A percentile compares a stretch with the other conserved stretches of the same genome.
Evolutionary conservation across 345 rosid species (phyloP).

Genomic region (Hypericum perforatum): DNA sequence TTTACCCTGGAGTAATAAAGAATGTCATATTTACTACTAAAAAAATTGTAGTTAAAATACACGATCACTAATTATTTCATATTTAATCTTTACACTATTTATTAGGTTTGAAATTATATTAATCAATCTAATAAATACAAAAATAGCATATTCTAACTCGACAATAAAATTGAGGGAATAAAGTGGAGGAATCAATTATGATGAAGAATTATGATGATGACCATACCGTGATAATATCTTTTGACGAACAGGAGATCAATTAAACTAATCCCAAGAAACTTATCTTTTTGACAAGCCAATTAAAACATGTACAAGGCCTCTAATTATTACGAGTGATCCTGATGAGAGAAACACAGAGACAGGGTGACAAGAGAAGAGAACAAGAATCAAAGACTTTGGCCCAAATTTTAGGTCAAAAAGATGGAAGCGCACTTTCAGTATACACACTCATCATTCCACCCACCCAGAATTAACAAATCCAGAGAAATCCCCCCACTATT

Average conservation of each 20-base stretch:
- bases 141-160: no score
- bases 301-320: constrained; percentile 9
- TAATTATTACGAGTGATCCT: constrained; percentile 13
- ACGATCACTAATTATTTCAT: no score
- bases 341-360: no score
- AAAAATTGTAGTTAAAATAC: no score
- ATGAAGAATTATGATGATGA: neutral
- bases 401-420: constrained; percentile 40
- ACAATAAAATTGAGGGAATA: no score
- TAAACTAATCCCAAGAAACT: constrained; percentile 6
- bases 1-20: no score
- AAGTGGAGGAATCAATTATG: no score
- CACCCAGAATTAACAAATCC: constrained; percentile 14
- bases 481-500: constrained; percentile 1
- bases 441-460: constrained; percentile 41
- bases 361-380: neutral
- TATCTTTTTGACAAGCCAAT: constrained; percentile 18
- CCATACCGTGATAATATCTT: constrained; percentile 5
- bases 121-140: no score
- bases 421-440: constrained; percentile 24
- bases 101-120: no score
- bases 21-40: no score
- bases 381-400: constrained; percentile 25
- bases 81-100: no score
- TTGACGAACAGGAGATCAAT: constrained; percentile 14